Evolutionary conservation across 1,284 basidiomycete species (phyloP), one percentile per base, ranked within the genome.

Genomic region (Ganoderma lucidum): DNA sequence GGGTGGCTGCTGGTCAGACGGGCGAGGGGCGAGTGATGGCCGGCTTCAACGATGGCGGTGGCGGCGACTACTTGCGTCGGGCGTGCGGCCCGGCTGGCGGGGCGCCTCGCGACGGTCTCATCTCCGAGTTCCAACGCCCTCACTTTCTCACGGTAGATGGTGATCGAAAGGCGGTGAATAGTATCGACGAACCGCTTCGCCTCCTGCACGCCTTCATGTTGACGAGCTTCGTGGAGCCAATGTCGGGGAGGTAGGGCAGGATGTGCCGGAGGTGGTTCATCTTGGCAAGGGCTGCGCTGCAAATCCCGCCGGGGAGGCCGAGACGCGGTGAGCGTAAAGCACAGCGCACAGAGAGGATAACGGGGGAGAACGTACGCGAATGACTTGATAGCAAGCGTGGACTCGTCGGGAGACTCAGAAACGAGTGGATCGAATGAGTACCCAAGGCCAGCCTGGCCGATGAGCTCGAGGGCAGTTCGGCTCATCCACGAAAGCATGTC

Each of bases 401-500:
- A 78, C 14, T 70, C 67, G 61, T 78, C 71, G 3, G 67, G 65
- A 14, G 48, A 58, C 15, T 74, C 66, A 6, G 71, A 66, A 28
- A 69, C 71, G 30, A 79, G 73, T 0, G 76, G 69, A 63, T 77
- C 73, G 67, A 80, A 80, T 2, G 76, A 76, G 63, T 78, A 76
- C 8, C 79, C 80, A 8, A 80, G 71, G 0, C 75, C 76, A 3
- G 75, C 78, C 65, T 77, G 77, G 3, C 78, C 78, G 55, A 79
- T 71, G n/a, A 77, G 71, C 68, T 81, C 80, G 15, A 81, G 72
- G 9, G 79, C 75, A 10, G 75, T 73, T 23, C 77, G 75, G 37
- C 74, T 72, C 73, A 78, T 74, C 75, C 77, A 80, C 6, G 61
- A 51, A 28, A 76, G 70, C 32, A 81, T 63, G 60, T 81, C 77